These are phyloP conservation scores for Claviceps quebecensis DNA, from an alignment of 2,329 filamentous ascomycete species.

Conservation along the genomic window DNA sequence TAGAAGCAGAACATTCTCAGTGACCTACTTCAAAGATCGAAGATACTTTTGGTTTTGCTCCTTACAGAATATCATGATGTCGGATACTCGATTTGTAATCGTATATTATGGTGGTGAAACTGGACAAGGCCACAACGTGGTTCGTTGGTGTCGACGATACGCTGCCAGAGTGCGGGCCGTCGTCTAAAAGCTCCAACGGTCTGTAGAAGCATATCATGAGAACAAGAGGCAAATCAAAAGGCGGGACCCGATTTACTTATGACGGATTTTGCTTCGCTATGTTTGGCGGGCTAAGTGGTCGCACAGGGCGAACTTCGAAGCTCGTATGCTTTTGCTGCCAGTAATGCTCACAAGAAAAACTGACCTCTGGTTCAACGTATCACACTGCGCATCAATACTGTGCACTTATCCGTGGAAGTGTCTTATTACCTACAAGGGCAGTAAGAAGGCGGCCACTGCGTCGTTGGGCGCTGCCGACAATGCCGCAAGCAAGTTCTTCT, in stretches of 20 bases:
- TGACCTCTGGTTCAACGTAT: not conserved
- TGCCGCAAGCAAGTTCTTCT: not conserved
- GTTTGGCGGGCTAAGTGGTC: not conserved
- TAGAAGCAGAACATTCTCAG: not conserved
- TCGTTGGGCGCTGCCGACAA: not conserved
- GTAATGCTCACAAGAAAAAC: slow-evolving; percentile 1
- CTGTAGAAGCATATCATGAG: not conserved
- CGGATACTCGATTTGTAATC: not conserved
- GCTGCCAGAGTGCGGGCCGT: not conserved
- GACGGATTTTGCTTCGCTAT: not conserved
- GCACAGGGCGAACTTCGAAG: not conserved
- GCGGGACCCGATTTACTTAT: not conserved
- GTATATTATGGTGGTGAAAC: not conserved
- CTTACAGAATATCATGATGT: slow-evolving; percentile 4
- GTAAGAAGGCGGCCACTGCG: not conserved
- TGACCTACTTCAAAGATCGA: slow-evolving; percentile 4
- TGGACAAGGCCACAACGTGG: not conserved
- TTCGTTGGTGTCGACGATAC: not conserved
- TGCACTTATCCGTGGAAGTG: not conserved
- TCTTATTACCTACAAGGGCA: not conserved
- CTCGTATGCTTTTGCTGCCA: not conserved
- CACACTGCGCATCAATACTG: not conserved
- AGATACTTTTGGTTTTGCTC: slow-evolving; percentile 3
- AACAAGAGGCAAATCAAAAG: not conserved
- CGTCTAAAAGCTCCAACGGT: not conserved